Conservation (phyloP, 2,329 filamentous ascomycete species). For the Aaosphaeria arxii region DNA sequence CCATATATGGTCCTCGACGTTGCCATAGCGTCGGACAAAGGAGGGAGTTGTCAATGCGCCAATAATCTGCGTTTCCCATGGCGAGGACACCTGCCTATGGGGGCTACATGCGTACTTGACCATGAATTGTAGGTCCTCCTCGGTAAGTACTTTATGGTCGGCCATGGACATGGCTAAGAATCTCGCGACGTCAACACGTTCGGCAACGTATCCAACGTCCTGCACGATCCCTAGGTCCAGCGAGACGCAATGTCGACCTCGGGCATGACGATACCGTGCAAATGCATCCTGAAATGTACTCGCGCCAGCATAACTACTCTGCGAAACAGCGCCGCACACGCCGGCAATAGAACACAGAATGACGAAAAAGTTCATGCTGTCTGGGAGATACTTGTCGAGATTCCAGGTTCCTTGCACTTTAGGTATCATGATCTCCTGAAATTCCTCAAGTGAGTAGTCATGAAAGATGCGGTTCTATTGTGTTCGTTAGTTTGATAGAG, state of each 20-base stretch:
- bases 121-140: background rate
- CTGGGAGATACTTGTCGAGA: conserved; percentile 3
- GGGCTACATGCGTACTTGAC: background rate
- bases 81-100: background rate
- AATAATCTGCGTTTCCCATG: background rate
- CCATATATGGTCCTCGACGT: conserved; percentile 1
- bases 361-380: background rate
- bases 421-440: background rate
- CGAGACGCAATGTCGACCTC: background rate
- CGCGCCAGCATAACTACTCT: background rate
- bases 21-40: background rate
- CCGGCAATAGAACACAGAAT: background rate
- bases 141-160: background rate
- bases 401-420: conserved; percentile 5
- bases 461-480: too few species aligned
- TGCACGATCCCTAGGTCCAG: conserved; percentile 1
- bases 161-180: background rate
- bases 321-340: background rate
- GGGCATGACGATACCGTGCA: background rate
- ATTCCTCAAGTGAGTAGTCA: background rate
- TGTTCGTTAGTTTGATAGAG: too few species aligned
- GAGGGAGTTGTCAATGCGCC: background rate
- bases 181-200: background rate
- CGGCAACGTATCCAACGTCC: conserved; percentile 1
- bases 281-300: background rate